Percentiles rank a stretch among this genome's conserved stretches.
Conservation (phyloP, 345 rosid species). For the Sonneratia alba region DNA sequence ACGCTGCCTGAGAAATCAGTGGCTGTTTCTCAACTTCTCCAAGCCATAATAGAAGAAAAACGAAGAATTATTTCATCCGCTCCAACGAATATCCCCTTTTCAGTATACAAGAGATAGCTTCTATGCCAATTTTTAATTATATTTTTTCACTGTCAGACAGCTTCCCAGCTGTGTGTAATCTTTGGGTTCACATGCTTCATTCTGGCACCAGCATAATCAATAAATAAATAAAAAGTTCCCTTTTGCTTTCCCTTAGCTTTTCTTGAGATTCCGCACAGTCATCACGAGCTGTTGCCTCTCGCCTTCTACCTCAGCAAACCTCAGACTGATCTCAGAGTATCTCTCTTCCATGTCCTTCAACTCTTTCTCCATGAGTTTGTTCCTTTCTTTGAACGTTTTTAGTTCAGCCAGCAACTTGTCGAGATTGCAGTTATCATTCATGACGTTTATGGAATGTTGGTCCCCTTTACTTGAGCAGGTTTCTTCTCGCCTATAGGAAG, state of each 20-base stretch:
- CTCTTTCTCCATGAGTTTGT: constrained; percentile 65
- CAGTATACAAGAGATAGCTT: not conserved
- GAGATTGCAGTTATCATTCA: constrained; percentile 22
- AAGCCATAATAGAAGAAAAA: not conserved
- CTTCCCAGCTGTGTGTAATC: not conserved
- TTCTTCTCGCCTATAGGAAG: constrained; percentile 25
- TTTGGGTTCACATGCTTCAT: not conserved
- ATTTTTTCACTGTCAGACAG: not conserved
- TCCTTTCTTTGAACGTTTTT: constrained; percentile 46
- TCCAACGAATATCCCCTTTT: not conserved
- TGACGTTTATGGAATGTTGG: constrained; percentile 6
- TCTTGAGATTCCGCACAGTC: constrained; percentile 68
- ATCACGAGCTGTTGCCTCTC: constrained; percentile 87
- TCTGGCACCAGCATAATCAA: not conserved
- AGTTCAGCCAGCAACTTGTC: constrained; percentile 33
- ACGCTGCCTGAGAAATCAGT: too few species aligned
- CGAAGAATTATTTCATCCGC: not conserved
- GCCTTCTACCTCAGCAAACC: constrained; percentile 95
- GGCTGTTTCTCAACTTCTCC: too few species aligned
- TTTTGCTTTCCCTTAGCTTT: constrained; percentile 18
- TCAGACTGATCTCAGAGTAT: constrained; percentile 83
- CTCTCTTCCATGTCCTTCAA: constrained; percentile 90
- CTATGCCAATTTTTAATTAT: not conserved
- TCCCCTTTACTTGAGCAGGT: constrained; percentile 8
- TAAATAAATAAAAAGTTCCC: not conserved